Evolutionary conservation across 257 asterid genomes (phyloP).

Genomic region (Rhazya stricta): DNA sequence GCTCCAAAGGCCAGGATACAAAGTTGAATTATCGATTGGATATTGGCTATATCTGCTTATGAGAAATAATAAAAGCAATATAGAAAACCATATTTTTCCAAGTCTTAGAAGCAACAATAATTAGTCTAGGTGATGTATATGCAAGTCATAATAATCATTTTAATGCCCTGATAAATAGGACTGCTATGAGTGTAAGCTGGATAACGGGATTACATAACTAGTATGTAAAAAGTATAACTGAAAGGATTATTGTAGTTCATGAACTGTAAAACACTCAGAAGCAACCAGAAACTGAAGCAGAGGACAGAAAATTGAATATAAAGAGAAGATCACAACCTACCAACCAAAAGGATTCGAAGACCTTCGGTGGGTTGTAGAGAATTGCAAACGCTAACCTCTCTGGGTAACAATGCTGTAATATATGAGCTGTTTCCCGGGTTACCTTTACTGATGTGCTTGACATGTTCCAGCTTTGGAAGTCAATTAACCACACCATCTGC

Average conservation of each 20-base stretch:
- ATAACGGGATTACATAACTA: neutral
- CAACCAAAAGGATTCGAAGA: constrained; percentile 72
- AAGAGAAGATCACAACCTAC: constrained; percentile 21
- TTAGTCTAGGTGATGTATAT: neutral
- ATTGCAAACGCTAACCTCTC: constrained; percentile 67
- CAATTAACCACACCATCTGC: constrained; percentile 69
- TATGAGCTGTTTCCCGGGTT: constrained; percentile 47
- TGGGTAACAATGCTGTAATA: constrained; percentile 61
- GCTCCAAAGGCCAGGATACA: neutral
- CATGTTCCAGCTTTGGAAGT: constrained; percentile 53
- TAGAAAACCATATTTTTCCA: neutral
- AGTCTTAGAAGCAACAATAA: too few relatives aligned
- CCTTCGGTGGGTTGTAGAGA: constrained; percentile 60
- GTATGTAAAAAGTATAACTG: neutral
- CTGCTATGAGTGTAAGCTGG: neutral
- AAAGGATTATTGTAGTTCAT: neutral
- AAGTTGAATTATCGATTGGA: neutral
- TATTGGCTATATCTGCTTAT: neutral
- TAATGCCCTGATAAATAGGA: neutral
- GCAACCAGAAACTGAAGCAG: neutral
- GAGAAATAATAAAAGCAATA: too few relatives aligned
- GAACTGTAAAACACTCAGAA: neutral
- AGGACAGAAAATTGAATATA: neutral
- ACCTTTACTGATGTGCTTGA: constrained; percentile 47
- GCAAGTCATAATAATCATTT: neutral